Base-by-base conservation (phyloP, 345 rosid species). In the Eucalyptus globulus region DNA sequence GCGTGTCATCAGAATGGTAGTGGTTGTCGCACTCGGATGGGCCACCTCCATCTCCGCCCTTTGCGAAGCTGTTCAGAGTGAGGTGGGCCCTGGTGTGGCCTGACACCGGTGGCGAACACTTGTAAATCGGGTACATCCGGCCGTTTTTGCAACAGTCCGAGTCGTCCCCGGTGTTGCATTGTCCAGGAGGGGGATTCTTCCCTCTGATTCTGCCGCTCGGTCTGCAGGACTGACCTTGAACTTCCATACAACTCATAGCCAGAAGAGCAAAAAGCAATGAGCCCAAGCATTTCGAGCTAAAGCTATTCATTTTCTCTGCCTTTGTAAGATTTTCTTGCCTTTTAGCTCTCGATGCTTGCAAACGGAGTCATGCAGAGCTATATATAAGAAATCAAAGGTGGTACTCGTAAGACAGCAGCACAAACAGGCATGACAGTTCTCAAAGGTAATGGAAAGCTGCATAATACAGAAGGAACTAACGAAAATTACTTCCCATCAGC, bases 71-170 rank as follows among this genome's bases (percentile, higher is more conserved):
- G 69, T 91, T 91, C 51, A 91, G 87, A 14, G 89, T 88, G 45
- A 88, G 89, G 37, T n/a, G 62, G 19, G 89, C 69, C 27, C 76
- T 80, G 43, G 89, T 76, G 89, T 80, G 89, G 62, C 87, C 60
- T 2, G 51, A 72, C 51, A 88, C 67, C 15, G 87, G 87, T 1
- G 54, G 86, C 4, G 69, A 88, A 34, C 89, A 88, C 62, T 54
- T 80, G 87, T 12, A 88, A 17, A 54, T 80, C 9, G 87, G 86
- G 90, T 94, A 91, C 31, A 87, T 26, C 89, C 88, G 85, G 81
- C 93, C 91, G 31, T 91, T 67, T 16, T 45, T 49, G 72, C 93
- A 93, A 56, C 94, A 93, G 21, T 89, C 93, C 5, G 91, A 85
- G 85, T 87, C 89, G 44, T 91, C 80, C 40, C 91, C 90, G 10